Conservation (phyloP, 441 rosid species). For the Pelargonium myrrhifolium region DNA sequence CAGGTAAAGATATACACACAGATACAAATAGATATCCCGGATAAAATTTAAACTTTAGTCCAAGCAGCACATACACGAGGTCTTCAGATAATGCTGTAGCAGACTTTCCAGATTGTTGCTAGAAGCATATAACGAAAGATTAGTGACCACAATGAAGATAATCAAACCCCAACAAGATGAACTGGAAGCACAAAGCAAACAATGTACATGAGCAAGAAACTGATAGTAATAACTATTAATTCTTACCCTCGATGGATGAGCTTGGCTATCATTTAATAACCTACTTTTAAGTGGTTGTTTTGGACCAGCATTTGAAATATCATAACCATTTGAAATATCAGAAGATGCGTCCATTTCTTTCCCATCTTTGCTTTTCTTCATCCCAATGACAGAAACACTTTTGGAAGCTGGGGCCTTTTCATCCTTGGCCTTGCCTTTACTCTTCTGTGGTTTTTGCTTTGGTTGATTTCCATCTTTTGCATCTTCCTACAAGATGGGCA, state of each 20-base stretch:
- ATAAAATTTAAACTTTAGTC: constrained; percentile 3
- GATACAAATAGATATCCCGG: not conserved
- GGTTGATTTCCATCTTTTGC: constrained; percentile 31
- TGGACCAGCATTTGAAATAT: constrained; percentile 38
- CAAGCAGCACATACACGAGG: constrained; percentile 39
- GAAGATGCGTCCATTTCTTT: constrained; percentile 29
- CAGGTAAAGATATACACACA: not conserved
- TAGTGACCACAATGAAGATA: constrained; percentile 17
- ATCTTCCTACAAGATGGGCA: constrained; percentile 30
- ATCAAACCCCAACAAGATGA: not conserved
- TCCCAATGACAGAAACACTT: constrained; percentile 35
- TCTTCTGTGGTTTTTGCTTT: constrained; percentile 36
- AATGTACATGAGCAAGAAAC: constrained; percentile 10
- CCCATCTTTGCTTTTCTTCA: constrained; percentile 44
- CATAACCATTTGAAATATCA: constrained; percentile 7
- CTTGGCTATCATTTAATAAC: constrained; percentile 43
- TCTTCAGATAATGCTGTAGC: constrained; percentile 40
- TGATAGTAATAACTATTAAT: constrained; percentile 6
- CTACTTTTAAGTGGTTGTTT: constrained; percentile 47
- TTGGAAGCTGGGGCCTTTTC: constrained; percentile 40
- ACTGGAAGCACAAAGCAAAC: not conserved
- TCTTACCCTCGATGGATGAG: constrained; percentile 44
- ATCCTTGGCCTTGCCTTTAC: constrained; percentile 38
- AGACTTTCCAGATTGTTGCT: constrained; percentile 55
- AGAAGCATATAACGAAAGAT: constrained; percentile 27